Conservation (phyloP, 176 grass and related monocot genomes). For the Carex cristatella region DNA sequence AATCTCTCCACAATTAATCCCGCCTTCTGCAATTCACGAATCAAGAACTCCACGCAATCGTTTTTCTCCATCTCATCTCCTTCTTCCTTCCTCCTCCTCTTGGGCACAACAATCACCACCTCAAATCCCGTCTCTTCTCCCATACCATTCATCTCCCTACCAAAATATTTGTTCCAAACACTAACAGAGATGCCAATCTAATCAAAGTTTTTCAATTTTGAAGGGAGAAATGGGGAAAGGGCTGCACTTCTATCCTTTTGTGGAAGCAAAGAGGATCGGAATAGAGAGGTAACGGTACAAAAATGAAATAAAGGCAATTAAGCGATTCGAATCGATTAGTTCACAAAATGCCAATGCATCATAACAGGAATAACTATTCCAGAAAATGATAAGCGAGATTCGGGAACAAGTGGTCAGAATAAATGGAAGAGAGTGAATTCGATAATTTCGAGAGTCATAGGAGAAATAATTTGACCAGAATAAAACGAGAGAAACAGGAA, state of each 20-base stretch:
- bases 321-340: not conserved
- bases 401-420: not conserved
- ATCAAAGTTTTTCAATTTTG: conserved; percentile 6
- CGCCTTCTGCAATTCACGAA: conserved; percentile 46
- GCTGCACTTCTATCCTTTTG: conserved; percentile 27
- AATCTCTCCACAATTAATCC: conserved; percentile 73
- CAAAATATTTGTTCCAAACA: not conserved
- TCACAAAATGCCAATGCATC: not conserved
- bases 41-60: conserved; percentile 58
- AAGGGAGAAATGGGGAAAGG: conserved; percentile 17
- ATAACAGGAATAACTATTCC: not conserved
- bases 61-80: not conserved
- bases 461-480: not conserved
- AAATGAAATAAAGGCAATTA: conserved; percentile 1
- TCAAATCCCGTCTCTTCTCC: conserved; percentile 61
- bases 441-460: not conserved
- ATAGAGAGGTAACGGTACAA: not conserved
- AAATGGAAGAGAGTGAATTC: not conserved
- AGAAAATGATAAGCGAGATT: not conserved
- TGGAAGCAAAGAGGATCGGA: conserved; percentile 17
- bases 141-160: conserved; percentile 19
- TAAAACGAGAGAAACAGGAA: not conserved
- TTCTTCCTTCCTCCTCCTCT: conserved; percentile 28
- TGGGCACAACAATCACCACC: conserved; percentile 70
- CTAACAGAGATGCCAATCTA: not conserved